Conservation (phyloP, 495 filamentous ascomycete species). For the Darksidea phi region DNA sequence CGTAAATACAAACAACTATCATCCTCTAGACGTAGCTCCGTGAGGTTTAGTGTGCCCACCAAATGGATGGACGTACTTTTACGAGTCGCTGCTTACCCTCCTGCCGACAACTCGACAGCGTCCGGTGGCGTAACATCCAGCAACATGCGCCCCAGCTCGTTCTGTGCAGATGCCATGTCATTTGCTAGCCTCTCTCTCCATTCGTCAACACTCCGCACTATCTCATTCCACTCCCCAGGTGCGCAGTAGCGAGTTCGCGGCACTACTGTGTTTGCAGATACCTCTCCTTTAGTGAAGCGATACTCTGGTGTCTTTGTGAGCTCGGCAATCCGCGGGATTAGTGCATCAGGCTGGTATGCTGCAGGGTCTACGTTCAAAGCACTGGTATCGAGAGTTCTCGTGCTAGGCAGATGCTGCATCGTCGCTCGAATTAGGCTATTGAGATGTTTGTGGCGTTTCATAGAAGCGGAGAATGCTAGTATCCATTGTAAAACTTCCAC, state of each 20-base stretch:
- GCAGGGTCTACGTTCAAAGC: background rate
- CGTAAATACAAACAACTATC: no score
- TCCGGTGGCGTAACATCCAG: background rate
- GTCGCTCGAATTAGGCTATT: background rate
- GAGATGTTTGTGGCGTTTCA: background rate
- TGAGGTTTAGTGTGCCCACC: no score
- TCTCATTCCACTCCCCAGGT: constrained; percentile 1
- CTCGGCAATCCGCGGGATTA: background rate
- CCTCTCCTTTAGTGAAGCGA: background rate
- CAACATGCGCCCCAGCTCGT: background rate
- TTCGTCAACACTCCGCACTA: background rate
- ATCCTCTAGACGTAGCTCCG: no score
- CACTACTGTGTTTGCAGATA: background rate
- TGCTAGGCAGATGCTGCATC: background rate
- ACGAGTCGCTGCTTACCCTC: no score
- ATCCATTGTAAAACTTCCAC: constrained; percentile 3
- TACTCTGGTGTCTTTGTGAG: constrained; percentile 6
- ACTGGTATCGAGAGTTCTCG: background rate
- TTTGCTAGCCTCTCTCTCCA: constrained; percentile 1
- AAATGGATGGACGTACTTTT: no score
- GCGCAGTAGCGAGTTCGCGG: background rate
- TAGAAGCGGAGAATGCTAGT: background rate
- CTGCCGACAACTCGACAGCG: no score
- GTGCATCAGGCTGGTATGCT: background rate
- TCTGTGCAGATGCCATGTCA: background rate